Conservation (phyloP, 208 protist genomes). For the Phytomonas sp. region DNA sequence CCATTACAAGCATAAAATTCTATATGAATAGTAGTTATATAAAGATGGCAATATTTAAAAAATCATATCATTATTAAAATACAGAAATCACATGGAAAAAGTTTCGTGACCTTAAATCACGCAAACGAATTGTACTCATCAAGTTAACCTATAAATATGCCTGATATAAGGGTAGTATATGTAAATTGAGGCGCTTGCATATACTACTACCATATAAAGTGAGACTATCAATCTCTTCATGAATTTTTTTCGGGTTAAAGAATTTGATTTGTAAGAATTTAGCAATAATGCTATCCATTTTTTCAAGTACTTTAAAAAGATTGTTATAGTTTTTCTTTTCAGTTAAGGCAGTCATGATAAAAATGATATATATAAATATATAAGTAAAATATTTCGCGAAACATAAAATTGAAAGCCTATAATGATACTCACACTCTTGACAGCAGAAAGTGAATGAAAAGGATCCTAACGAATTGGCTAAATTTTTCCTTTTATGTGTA, state of each 20-base stretch:
- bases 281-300: not conserved
- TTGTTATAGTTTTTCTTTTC: not conserved
- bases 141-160: not conserved
- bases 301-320: not conserved
- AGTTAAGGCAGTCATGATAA: not conserved
- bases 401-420: slow-evolving; percentile 1
- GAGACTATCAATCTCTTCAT: not conserved
- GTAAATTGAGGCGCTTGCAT: not conserved
- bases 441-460: slow-evolving; percentile 1
- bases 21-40: not conserved
- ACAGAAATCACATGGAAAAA: not conserved
- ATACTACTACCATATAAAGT: not conserved
- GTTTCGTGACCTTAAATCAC: not conserved
- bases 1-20: not conserved
- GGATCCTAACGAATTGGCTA: not conserved
- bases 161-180: not conserved
- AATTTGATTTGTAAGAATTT: not conserved
- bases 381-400: not conserved
- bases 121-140: not conserved
- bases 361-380: slow-evolving; percentile 6
- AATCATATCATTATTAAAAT: not conserved
- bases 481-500: slow-evolving; percentile 3
- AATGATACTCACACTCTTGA: slow-evolving; percentile 1
- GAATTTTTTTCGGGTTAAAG: not conserved
- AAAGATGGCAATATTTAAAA: not conserved